phyloP scores from a whole-genome alignment of 345 rosid species.

The Salix brachista region DNA sequence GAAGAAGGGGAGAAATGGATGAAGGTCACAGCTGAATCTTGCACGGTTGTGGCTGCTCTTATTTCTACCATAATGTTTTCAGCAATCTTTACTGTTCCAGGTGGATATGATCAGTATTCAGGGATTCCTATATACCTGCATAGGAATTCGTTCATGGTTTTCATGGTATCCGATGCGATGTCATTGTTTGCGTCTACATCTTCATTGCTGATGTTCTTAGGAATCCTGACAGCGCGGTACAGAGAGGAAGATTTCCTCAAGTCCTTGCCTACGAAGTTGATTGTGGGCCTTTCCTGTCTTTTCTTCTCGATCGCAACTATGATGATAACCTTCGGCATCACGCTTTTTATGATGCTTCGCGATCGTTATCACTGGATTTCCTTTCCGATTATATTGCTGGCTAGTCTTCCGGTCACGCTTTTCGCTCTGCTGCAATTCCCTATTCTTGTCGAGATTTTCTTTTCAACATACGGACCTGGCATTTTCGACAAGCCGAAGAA shows the following conservation, averaged over 20 bases:
- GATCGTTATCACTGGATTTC: constrained; percentile 31
- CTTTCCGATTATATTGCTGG: constrained; percentile 46
- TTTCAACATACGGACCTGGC: constrained; percentile 53
- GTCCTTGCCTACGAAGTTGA: constrained; percentile 36
- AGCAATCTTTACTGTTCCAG: constrained; percentile 27
- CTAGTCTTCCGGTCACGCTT: constrained; percentile 52
- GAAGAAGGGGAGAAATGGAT: constrained; percentile 33
- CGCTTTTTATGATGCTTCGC: constrained; percentile 33
- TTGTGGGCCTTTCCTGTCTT: constrained; percentile 53
- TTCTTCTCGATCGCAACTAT: constrained; percentile 66
- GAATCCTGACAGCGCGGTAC: constrained; percentile 32
- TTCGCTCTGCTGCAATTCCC: constrained; percentile 65
- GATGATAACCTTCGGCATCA: constrained; percentile 54
- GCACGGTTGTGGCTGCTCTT: constrained; percentile 33
- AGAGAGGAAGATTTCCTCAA: constrained; percentile 31
- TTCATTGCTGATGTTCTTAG: constrained; percentile 24
- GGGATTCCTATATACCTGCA: constrained; percentile 17
- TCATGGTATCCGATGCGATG: constrained; percentile 22
- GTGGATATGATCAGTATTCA: constrained; percentile 16
- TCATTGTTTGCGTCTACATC: constrained; percentile 27
- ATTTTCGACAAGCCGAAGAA: constrained; percentile 56
- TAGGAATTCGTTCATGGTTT: constrained; percentile 14
- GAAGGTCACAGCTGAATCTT: constrained; percentile 24
- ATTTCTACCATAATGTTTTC: constrained; percentile 31
- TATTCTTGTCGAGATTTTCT: constrained; percentile 56